phyloP scores from a whole-genome alignment of 2,329 filamentous ascomycete genomes.

The Calonectria naviculata region DNA sequence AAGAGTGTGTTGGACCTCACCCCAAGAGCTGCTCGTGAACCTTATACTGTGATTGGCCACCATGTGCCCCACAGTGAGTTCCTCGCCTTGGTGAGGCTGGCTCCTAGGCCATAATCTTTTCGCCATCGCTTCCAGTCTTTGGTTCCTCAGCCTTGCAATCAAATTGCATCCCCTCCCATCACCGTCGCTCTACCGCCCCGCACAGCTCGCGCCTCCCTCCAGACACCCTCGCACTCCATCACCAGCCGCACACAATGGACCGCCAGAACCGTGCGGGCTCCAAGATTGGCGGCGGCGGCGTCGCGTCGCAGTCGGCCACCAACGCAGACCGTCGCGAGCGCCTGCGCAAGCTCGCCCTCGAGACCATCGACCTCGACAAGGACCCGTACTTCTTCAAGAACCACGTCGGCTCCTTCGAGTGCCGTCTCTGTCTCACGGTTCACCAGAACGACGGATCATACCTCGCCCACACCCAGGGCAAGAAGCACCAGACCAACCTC shows the following conservation, averaged over 20 bases:
- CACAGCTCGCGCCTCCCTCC: neutral
- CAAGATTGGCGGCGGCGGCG: conserved; percentile 97
- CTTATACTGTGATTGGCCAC: conserved; percentile 30
- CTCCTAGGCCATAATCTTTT: conserved; percentile 21
- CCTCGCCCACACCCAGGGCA: conserved; percentile 96
- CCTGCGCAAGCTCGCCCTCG: conserved; percentile 96
- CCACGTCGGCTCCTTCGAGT: conserved; percentile 98
- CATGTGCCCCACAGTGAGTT: neutral
- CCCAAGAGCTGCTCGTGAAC: neutral
- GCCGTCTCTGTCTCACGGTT: conserved; percentile 94
- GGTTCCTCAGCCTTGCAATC: conserved; percentile 25
- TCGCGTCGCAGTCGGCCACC: conserved; percentile 91
- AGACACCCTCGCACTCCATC: neutral
- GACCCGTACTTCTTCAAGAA: conserved; percentile 99
- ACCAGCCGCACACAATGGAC: conserved; percentile 62
- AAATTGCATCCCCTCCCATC: neutral
- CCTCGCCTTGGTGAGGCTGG: conserved; percentile 21
- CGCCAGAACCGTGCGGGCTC: conserved; percentile 94
- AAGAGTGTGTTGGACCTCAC: neutral
- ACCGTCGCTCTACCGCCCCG: neutral
- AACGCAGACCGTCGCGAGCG: conserved; percentile 98
- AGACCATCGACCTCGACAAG: conserved; percentile 99
- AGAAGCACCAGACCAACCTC: conserved; percentile 99
- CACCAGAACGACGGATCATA: conserved; percentile 99
- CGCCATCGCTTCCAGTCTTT: conserved; percentile 10